These are phyloP conservation scores for Coemansia asiatica DNA, from an alignment of 192 early-diverging fungal genomes.

Conservation along the genomic window DNA sequence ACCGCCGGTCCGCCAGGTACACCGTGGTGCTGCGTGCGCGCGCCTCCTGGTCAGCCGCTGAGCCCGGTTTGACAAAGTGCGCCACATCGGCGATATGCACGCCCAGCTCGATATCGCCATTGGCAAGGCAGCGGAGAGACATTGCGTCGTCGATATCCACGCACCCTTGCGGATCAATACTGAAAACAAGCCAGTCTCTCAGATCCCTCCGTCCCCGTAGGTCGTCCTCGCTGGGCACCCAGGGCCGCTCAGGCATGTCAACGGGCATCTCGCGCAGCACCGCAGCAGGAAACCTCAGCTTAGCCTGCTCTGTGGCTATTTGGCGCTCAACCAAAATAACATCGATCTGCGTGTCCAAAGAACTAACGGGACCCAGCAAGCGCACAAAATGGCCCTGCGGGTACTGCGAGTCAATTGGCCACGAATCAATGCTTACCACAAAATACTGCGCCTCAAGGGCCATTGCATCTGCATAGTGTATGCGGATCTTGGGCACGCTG, in stretches of 20 bases:
- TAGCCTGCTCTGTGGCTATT: constrained; percentile 72
- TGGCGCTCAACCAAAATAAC: constrained; percentile 75
- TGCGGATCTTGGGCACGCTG: constrained; percentile 72
- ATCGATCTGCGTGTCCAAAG: constrained; percentile 72
- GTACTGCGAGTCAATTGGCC: constrained; percentile 69
- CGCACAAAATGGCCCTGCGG: constrained; percentile 78
- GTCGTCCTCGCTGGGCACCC: constrained; percentile 56
- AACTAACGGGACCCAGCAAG: constrained; percentile 63
- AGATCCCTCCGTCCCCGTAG: constrained; percentile 30
- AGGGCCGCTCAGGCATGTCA: constrained; percentile 55
- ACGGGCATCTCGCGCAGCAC: constrained; percentile 68
- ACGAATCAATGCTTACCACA: constrained; percentile 72
- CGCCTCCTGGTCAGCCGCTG: constrained; percentile 68
- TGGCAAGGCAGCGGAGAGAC: constrained; percentile 58
- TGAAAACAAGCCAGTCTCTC: constrained; percentile 55
- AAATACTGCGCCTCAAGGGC: constrained; percentile 63
- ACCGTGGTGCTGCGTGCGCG: constrained; percentile 72
- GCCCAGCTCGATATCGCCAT: constrained; percentile 63
- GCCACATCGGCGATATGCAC: constrained; percentile 80
- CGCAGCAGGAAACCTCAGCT: constrained; percentile 66
- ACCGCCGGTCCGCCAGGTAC: constrained; percentile 75
- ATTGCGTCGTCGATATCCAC: constrained; percentile 82
- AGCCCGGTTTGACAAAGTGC: constrained; percentile 65
- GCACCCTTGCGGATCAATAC: constrained; percentile 76
- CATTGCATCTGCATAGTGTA: constrained; percentile 63